Conservation (phyloP, 129 eudicot species). For the Flaveria linearis region DNA sequence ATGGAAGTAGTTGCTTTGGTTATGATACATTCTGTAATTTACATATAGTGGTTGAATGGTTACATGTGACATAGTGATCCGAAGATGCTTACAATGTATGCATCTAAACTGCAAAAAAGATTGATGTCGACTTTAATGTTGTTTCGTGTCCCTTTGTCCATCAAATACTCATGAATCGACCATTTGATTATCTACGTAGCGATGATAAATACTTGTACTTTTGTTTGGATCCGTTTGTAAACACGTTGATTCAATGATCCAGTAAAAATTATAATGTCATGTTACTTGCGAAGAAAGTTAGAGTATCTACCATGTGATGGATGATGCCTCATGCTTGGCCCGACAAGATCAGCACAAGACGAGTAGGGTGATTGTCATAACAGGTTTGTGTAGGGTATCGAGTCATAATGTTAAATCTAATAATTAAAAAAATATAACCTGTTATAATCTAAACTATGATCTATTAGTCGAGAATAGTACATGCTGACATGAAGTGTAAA, state of each 20-base stretch:
- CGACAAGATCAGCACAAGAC: background rate
- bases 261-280: background rate
- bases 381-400: no score
- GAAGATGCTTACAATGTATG: conserved; percentile 3
- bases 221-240: background rate
- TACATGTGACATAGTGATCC: conserved; percentile 13
- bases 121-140: background rate
- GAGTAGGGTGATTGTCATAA: background rate
- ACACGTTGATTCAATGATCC: background rate
- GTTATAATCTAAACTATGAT: no score
- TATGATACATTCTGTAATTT: background rate
- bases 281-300: background rate
- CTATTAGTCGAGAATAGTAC: no score
- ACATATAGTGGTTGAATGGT: conserved; percentile 6
- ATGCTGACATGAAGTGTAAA: no score
- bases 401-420: no score
- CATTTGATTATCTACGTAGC: background rate
- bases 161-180: background rate
- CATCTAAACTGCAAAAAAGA: background rate
- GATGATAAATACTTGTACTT: background rate
- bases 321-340: background rate
- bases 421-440: no score
- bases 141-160: conserved; percentile 18
- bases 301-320: background rate
- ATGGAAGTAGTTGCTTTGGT: background rate